These are phyloP conservation scores for Rhamnella rubrinervis DNA, from an alignment of 331 rosid species.

Conservation along the genomic window DNA sequence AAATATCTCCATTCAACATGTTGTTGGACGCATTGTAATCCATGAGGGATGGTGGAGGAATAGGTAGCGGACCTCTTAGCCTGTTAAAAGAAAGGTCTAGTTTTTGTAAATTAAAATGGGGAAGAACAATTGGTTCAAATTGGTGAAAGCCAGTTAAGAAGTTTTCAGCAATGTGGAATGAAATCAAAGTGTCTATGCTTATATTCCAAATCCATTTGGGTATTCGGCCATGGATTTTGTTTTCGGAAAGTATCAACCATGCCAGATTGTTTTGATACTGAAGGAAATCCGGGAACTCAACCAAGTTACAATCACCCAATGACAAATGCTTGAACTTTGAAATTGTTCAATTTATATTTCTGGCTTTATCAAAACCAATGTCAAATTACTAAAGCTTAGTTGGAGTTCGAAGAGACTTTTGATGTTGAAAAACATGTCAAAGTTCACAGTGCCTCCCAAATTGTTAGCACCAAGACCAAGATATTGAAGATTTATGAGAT, in stretches of 20 bases:
- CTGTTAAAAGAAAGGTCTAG: no score
- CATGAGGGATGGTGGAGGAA: no score
- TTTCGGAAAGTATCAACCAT: constrained; percentile 1
- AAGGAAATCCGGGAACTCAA: constrained; percentile 19
- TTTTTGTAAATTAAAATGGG: not conserved
- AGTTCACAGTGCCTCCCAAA: constrained; percentile 15
- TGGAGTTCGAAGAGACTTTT: constrained; percentile 1
- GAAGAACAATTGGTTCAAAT: constrained; percentile 6
- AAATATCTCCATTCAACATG: constrained; percentile 6
- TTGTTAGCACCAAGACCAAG: constrained; percentile 3
- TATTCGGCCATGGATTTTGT: constrained; percentile 19
- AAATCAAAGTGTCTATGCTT: constrained; percentile 17
- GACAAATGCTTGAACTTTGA: constrained; percentile 1
- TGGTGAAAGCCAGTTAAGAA: constrained; percentile 10
- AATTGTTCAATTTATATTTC: not conserved
- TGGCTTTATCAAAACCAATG: not conserved
- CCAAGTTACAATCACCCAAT: not conserved
- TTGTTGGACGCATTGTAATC: no score
- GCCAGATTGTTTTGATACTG: constrained; percentile 13
- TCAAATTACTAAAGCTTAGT: not conserved
- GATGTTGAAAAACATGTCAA: constrained; percentile 16
- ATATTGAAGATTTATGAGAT: constrained; percentile 2
- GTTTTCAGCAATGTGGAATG: constrained; percentile 10
- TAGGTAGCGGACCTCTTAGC: no score
- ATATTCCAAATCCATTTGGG: constrained; percentile 24